Conservation (phyloP, 225 moss, liverwort and hornwort species). For the Thuidium tamariscinum region DNA sequence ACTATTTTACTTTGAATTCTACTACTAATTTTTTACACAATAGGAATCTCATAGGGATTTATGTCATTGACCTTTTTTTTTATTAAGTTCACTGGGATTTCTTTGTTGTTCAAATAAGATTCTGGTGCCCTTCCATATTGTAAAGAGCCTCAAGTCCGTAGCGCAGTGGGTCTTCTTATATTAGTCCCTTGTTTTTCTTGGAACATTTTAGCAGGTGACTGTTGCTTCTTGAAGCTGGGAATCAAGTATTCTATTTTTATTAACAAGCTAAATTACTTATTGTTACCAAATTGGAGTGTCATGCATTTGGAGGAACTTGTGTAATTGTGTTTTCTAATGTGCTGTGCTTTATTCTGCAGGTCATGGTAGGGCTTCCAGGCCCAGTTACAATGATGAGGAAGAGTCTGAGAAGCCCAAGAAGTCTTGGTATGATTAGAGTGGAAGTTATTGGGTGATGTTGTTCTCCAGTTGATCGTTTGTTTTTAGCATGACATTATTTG, state of each 20-base stretch:
- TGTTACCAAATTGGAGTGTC: not conserved
- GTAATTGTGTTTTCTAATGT: not conserved
- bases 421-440: conserved; percentile 32
- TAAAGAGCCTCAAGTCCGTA: not conserved
- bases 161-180: not conserved
- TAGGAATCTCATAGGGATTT: not conserved
- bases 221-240: not conserved
- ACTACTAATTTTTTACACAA: too few relatives aligned
- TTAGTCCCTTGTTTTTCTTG: not conserved
- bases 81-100: not conserved
- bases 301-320: not conserved
- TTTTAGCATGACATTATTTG: not conserved
- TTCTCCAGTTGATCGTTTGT: not conserved
- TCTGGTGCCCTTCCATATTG: not conserved
- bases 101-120: not conserved
- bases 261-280: not conserved
- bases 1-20: not conserved
- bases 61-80: not conserved
- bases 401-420: conserved; percentile 29
- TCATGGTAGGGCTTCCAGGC: conserved; percentile 3
- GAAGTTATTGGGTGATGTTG: not conserved
- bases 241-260: not conserved
- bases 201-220: not conserved
- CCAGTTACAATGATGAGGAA: conserved; percentile 12
- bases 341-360: not conserved